Base-by-base conservation (phyloP, 2,329 filamentous ascomycete genomes). In the Trichoderma sp. region DNA sequence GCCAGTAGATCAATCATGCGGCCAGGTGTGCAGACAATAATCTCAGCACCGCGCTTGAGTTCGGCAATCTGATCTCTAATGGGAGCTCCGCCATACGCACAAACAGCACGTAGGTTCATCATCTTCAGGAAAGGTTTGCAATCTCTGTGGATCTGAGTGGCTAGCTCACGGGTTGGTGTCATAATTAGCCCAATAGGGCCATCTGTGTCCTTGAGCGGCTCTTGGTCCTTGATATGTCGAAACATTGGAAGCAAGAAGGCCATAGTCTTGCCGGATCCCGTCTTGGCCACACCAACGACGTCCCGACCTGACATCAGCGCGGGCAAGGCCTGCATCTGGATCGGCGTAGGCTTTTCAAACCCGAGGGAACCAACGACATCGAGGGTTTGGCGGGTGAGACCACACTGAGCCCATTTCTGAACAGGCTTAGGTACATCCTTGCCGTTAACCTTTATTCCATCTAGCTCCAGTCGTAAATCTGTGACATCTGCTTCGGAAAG, bases 61-160 rank as follows among this genome's bases (percentile, higher is more conserved):
- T 98, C 95, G 1, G 95, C 95, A 82, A 99, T 99, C 83, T 99
- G 95, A 78, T 99, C 97, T 81, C 97, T 97, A 83, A 99, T 98
- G 0, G 97, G 95, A 24, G 95, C 94, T 78, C 97, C 97, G 27
- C 97, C 97, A 83, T 98, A 98, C 1, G 95, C 95, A 84, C 95
- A 98, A 29, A 98, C 95, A 65, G 94, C 93, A 76, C 95, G 92
- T 74, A 99, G 89, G 75, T 93, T 92, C 82, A 97, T 91, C 29
- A 93, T 93, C 80, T 96, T 98, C 77, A 98, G 85, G 83, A 98
- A 99, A 2, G 97, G 95, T 83, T 96, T 98, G 85, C 96, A 96
- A 83, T 99, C 97, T 79, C 93, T 91, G 83, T 97, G 94, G 78
- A 99, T 98, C 83, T 99, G 97, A 3, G 94, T 93, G 6, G 95